Conservation (phyloP, 371 early-diverging fungal species). For the Mortierella sp. region DNA sequence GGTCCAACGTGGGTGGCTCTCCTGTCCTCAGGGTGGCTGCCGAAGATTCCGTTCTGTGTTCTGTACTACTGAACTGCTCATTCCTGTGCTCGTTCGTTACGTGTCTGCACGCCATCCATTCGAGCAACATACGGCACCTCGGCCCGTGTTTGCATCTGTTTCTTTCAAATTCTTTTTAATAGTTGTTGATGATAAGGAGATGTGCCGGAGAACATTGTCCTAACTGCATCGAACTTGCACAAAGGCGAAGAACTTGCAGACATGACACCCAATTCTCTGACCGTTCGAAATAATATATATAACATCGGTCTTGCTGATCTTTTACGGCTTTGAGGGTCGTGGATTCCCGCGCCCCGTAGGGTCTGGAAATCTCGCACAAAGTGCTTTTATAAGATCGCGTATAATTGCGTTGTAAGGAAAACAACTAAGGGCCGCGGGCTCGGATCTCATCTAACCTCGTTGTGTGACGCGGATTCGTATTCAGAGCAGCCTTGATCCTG, state of each 20-base stretch:
- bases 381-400: slow-evolving; percentile 56
- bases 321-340: slow-evolving; percentile 55
- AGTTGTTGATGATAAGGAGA: background rate
- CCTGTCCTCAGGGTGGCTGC: no score
- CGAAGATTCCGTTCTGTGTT: no score
- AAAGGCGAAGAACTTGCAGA: slow-evolving; percentile 32
- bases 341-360: slow-evolving; percentile 29
- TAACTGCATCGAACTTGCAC: slow-evolving; percentile 37
- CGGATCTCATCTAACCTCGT: background rate
- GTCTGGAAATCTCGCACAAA: slow-evolving; percentile 43
- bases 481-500: background rate
- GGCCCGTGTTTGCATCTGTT: background rate
- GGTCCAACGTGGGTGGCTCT: no score
- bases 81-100: no score
- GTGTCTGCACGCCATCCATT: no score
- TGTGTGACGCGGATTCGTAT: background rate
- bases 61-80: no score
- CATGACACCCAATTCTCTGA: slow-evolving; percentile 54
- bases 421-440: background rate
- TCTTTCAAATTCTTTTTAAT: background rate
- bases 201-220: slow-evolving; percentile 54
- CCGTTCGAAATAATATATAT: slow-evolving; percentile 42
- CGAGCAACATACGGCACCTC: no score
- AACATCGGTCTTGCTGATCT: slow-evolving; percentile 50
- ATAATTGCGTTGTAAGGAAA: slow-evolving; percentile 50